These are phyloP conservation scores for Voacanga thouarsii DNA, from an alignment of 257 asterid species.

Conservation along the genomic window DNA sequence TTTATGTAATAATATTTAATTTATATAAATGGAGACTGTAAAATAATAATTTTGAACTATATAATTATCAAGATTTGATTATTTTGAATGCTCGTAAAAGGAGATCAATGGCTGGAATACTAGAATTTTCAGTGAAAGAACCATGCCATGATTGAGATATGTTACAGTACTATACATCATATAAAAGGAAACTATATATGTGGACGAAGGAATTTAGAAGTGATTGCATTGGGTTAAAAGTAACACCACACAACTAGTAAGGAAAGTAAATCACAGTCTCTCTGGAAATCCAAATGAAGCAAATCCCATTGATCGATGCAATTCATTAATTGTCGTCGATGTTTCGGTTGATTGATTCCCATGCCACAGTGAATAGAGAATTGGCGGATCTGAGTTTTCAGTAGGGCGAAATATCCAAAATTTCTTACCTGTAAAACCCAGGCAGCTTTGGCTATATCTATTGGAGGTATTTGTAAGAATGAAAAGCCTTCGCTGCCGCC, in stretches of 20 bases:
- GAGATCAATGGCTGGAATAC: not conserved
- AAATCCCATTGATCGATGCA: not conserved
- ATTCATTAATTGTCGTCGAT: not conserved
- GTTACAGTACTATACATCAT: not conserved
- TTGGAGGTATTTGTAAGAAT: not conserved
- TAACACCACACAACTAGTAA: no score
- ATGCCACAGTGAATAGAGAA: not conserved
- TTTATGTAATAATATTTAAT: no score
- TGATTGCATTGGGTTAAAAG: not conserved
- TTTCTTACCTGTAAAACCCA: conserved; percentile 3
- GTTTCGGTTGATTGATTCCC: not conserved
- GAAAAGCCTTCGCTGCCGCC: not conserved
- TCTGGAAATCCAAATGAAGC: not conserved
- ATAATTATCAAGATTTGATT: no score
- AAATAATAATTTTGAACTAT: no score
- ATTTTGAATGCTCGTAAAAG: no score
- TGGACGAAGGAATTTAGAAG: not conserved
- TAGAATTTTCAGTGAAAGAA: not conserved
- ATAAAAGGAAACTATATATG: no score
- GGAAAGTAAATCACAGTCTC: not conserved
- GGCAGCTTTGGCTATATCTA: not conserved
- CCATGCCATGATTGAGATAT: not conserved
- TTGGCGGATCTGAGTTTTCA: not conserved
- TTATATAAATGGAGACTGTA: no score
- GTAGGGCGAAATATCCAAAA: not conserved